phyloP scores from a whole-genome alignment of 495 filamentous ascomycete species.

The Talaromyces thailandensis region DNA sequence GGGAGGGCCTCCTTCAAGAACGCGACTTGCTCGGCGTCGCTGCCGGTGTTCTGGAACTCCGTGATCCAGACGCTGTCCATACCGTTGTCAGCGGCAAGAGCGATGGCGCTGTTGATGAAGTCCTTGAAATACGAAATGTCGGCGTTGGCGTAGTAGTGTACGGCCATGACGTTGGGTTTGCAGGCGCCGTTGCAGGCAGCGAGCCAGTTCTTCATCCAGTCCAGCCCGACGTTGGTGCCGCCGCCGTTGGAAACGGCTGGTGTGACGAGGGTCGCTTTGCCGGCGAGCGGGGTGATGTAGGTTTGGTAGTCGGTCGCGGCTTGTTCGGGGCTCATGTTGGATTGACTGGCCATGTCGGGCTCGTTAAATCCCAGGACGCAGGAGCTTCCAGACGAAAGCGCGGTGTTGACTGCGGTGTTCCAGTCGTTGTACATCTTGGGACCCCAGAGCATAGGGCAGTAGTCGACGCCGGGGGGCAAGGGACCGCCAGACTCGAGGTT shows the following conservation, averaged over 20 bases:
- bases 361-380: conserved; percentile 83
- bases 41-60: conserved; percentile 56
- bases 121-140: conserved; percentile 44
- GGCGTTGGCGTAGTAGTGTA: conserved; percentile 60
- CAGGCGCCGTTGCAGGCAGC: conserved; percentile 45
- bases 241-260: conserved; percentile 70
- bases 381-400: conserved; percentile 48
- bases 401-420: conserved; percentile 45
- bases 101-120: conserved; percentile 45
- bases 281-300: conserved; percentile 62
- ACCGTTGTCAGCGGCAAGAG: conserved; percentile 28
- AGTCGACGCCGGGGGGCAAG: conserved; percentile 43
- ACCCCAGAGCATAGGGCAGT: conserved; percentile 72
- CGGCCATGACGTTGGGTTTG: conserved; percentile 52
- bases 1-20: conserved; percentile 52
- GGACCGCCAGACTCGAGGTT: conserved; percentile 30
- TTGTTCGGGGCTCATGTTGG: conserved; percentile 50
- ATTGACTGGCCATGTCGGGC: conserved; percentile 59
- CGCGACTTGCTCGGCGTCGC: conserved; percentile 28
- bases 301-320: conserved; percentile 54
- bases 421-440: conserved; percentile 49
- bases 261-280: conserved; percentile 56
- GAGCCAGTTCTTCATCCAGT: conserved; percentile 56
- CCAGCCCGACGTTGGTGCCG: conserved; percentile 39
- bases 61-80: conserved; percentile 67